phyloP scores from a whole-genome alignment of 257 asterid species.

The Nicotiana knightiana region DNA sequence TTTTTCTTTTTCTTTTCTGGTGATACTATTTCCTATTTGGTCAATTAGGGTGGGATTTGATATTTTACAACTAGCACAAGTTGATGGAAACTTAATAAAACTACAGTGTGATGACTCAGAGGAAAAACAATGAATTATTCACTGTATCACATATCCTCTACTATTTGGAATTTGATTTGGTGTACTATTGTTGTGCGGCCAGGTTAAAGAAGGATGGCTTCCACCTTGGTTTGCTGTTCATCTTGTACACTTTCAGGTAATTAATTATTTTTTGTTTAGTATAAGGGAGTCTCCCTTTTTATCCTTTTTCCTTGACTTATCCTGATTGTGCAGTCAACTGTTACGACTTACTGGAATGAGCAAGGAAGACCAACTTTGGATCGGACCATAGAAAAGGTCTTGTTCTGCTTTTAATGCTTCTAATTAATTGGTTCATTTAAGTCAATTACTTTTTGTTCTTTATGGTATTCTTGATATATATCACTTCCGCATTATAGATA shows the following conservation, averaged over 20 bases:
- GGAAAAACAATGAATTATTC: not conserved
- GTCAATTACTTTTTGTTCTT: not conserved
- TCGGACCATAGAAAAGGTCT: constrained; percentile 31
- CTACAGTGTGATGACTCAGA: not conserved
- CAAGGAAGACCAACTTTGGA: constrained; percentile 32
- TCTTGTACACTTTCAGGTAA: constrained; percentile 35
- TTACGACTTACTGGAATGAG: constrained; percentile 33
- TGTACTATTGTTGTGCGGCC: not conserved
- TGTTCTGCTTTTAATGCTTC: not conserved
- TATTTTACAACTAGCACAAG: not conserved
- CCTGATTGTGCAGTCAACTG: constrained; percentile 32
- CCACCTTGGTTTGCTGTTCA: constrained; percentile 41
- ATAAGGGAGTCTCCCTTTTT: not conserved
- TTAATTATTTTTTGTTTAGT: not conserved
- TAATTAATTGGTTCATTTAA: not conserved
- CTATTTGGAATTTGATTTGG: not conserved
- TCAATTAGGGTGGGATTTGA: not conserved
- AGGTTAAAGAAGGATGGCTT: constrained; percentile 41
- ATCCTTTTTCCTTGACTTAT: constrained; percentile 16
- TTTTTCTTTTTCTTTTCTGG: not conserved
- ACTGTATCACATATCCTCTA: not conserved
- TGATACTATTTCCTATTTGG: not conserved
- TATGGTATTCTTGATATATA: not conserved
- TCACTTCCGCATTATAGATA: not conserved
- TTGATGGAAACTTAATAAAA: not conserved